Evolutionary conservation across 2,329 filamentous ascomycete genomes (phyloP), one percentile per base, ranked within the genome.

Genomic region (Hortaea sp.): DNA sequence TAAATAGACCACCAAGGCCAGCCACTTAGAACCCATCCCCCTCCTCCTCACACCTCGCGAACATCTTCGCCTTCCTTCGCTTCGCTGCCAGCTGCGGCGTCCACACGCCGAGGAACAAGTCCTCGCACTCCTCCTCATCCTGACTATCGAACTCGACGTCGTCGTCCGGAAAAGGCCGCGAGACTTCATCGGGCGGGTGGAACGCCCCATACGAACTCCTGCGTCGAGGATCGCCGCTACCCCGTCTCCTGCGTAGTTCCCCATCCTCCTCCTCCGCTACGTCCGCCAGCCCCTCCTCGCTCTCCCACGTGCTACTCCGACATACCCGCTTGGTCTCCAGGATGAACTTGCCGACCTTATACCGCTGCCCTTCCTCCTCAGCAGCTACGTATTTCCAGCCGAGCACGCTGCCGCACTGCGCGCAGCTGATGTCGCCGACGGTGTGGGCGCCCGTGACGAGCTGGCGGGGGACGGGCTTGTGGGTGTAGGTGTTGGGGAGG

Each of bases 301-400:
- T 59, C 49, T 79, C 77, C 78, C 79, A 82, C 13, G 63, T 70
- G 12, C 69, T 66, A 11, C 66, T 66, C 29, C 69, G 63, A 27
- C 69, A 70, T 6, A 79, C 73, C 44, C 72, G 66, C 61, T 73
- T 77, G 39, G 77, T 80, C 61, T 82, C 79, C 29, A 82, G 61
- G 29, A 82, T 82, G 52, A 77, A 82, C 57, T 81, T 82, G n/a
- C 79, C 79, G 2, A 82, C 75, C 57, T 82, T 82, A 57, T 82
- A 82, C 46, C 71, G 67, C 62, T 82, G 79, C 7, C 63, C 66
- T 48, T 81, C 77, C 52, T 82, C 77, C 49, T 78, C 76, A 0
- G 79, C 79, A 13, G 72, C 69, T 27, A 82, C 72, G 56, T 82
- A 82, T 61, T 82, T 82, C 79, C 79, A 82, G 2, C 79, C 79